Conservation (phyloP, 176 grass and related monocot species). For the bread wheat (Triticum aestivum) region IWGSC_CS_RefSeq_v2.1 NC_057811.1:123168647-123169146, state of each 20-base stretch:
- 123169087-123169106: not conserved
- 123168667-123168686: not conserved
- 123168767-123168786: not conserved
- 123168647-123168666: not conserved
- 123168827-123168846: not conserved
- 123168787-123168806: not conserved
- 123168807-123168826: not conserved
- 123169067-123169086: not conserved
- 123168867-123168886: not conserved
- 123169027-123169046: not conserved
- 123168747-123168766: not conserved
- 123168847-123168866: not conserved
- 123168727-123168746: not conserved
- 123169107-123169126: not conserved
- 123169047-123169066: not conserved
- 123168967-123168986: too few species aligned
- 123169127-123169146: not conserved
- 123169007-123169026: not conserved
- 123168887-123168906: not conserved
- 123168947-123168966: not conserved
- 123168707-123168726: not conserved
- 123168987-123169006: not conserved
- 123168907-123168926: not conserved
- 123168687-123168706: too few species aligned
- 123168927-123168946: not conserved